phyloP scores from a whole-genome alignment of 108 stramenopile genomes.

The Fistulifera pelliculosa region DNA sequence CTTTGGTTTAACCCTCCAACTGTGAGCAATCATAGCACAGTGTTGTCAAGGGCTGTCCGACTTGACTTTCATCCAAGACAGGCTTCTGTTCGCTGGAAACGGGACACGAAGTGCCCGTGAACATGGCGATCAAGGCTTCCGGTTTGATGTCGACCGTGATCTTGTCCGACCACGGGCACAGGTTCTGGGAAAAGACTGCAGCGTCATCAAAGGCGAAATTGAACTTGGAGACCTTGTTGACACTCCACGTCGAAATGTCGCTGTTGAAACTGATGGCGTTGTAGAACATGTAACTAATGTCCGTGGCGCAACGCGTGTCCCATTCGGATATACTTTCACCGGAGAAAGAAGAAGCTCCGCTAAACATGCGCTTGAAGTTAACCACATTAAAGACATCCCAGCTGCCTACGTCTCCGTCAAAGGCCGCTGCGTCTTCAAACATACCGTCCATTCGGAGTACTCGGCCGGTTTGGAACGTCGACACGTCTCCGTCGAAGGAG shows the following conservation, averaged over 20 bases:
- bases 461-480: constrained; percentile 11
- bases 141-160: too few relatives aligned
- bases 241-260: constrained; percentile 20
- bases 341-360: constrained; percentile 10
- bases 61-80: too few relatives aligned
- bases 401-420: constrained; percentile 9
- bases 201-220: neutral
- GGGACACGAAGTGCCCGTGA: too few relatives aligned
- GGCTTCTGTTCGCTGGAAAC: too few relatives aligned
- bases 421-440: constrained; percentile 14
- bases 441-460: constrained; percentile 11
- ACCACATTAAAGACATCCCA: constrained; percentile 8
- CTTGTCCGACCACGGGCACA: neutral
- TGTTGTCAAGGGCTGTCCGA: too few relatives aligned
- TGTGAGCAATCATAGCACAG: too few relatives aligned
- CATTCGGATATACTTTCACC: constrained; percentile 4
- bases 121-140: too few relatives aligned
- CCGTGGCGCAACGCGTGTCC: neutral
- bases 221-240: constrained; percentile 6
- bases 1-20: too few relatives aligned
- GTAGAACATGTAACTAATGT: neutral
- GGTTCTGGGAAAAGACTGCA: neutral
- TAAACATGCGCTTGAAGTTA: constrained; percentile 19
- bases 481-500: constrained; percentile 25
- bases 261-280: neutral